Evolutionary conservation across 2,329 filamentous ascomycete genomes (phyloP), one percentile per base, ranked within the genome.

Genomic region (Paecilomyces fulvus): DNA sequence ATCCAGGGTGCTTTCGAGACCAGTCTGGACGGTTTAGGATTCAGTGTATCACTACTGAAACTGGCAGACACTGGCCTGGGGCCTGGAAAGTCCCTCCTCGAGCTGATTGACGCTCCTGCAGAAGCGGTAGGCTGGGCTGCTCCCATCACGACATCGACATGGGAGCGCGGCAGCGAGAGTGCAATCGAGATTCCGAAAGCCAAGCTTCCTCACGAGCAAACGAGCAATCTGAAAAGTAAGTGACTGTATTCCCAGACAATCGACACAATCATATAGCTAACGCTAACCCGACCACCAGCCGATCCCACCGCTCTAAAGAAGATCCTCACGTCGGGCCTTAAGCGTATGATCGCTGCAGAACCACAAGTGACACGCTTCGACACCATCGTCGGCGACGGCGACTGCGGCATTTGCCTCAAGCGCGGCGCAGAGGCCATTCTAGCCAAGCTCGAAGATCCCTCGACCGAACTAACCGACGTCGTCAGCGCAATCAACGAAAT

Each of bases 361-460:
- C 80, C 83, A 8, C 79, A 85, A 48, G 77, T 89, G 55, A 89
- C 86, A 10, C 80, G 76, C 55, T 89, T 81, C 66, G 86, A 89
- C 67, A 95, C 90, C 0, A 83, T 94, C 11, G 90, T 95, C 23
- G 91, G 91, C 48, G 91, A 96, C 67, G 91, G 91, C 51, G 91
- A 96, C 73, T 96, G 91, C 66, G 91, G 91, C 9, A 89, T 90
- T 57, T 90, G 90, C 4, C 77, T 96, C 59, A 90, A 90, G 76
- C 85, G 90, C 59, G 91, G 91, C 52, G 90, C 91, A n/a, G 87
- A 95, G 79, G 77, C 76, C 31, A 71, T 82, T 25, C 70, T 80
- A 21, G 69, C 71, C 50, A 67, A 77, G 56, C 64, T 83, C 8
- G 63, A 73, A 33, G 65, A 67, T 55, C 63, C 70, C 7, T 64